Base-by-base conservation (phyloP, 352 stramenopile genomes). In the Pythium volutum region DNA sequence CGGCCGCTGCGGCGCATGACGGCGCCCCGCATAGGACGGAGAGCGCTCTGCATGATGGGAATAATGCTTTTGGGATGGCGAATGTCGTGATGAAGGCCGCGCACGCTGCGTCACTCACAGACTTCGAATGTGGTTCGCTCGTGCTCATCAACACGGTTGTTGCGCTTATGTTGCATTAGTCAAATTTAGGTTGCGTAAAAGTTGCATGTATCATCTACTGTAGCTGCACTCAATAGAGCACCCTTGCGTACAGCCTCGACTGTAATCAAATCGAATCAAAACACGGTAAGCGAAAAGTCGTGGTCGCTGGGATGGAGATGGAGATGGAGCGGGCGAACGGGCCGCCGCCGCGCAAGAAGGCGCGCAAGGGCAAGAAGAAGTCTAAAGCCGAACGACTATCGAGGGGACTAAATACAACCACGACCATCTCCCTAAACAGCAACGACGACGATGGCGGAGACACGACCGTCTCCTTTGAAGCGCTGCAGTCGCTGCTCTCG, bases 341-440 rank as follows among this genome's bases (percentile, higher is more conserved):
- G 9, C 16, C 38, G 33, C 55, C 63, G 49, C 49, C 57, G 10
- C 56, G 64, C 25, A 70, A 70, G 64, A 59, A 63, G 45, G 22
- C 64, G 38, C 71, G 71, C 42, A 70, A 65, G 43, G 71, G 71
- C 45, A 63, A 59, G 46, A 64, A 61, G 20, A 79, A 76, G 45
- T 76, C 65, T 41, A 79, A 79, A 29, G 68, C 68, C 9, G 68
- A 89, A 67, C 77, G 79, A 25, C 59, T 87, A 16, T 69, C 76
- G 2, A 31, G 41, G 45, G 34, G 64, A 33, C 14, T 54, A 51
- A 66, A 41, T 49, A 26, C 3, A n/a, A 50, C 31, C 34, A 20
- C 42, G 14, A 46, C 52, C 15, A 45, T 4, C 12, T 23, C 45
- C 48, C 18, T 8, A 0, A 26, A 18, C 10, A 18, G 38, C 31